These are phyloP conservation scores for Gossypioides kirkii DNA, from an alignment of 345 rosid species.

Conservation along the genomic window DNA sequence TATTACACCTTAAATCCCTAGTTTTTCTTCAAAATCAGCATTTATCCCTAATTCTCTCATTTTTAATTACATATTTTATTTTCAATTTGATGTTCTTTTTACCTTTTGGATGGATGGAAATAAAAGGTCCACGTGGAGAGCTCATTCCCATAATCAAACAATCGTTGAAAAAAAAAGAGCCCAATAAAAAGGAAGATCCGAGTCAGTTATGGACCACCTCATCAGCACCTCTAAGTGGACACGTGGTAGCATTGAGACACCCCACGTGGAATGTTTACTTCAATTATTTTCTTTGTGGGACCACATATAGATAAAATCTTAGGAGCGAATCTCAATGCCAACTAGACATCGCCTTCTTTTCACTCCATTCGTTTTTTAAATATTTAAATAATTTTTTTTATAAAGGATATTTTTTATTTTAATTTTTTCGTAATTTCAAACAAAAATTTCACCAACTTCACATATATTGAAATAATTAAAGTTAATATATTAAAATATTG, in stretches of 20 bases:
- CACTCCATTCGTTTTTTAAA: not conserved
- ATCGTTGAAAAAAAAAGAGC: not conserved
- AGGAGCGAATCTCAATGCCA: conserved; percentile 30
- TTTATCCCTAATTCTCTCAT: no score
- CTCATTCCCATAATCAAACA: not conserved
- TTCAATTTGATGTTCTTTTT: no score
- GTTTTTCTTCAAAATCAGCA: no score
- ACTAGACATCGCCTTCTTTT: conserved; percentile 25
- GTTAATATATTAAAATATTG: no score
- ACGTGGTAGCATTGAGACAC: conserved; percentile 11
- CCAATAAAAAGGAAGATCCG: not conserved
- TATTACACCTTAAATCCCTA: no score
- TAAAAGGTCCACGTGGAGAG: not conserved
- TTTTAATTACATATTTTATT: no score
- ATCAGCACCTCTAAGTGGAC: conserved; percentile 17
- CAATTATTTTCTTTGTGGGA: conserved; percentile 27
- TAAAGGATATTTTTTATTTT: no score
- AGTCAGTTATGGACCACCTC: conserved; percentile 30
- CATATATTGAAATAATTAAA: no score
- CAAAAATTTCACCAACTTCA: no score
- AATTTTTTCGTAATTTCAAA: no score
- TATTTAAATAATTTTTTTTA: no score
- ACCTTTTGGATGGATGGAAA: not conserved
- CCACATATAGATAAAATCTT: conserved; percentile 19
- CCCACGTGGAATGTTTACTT: conserved; percentile 28